Base-by-base conservation (phyloP, 1,284 basidiomycete species). In the Cryptococcus neoformans region DNA sequence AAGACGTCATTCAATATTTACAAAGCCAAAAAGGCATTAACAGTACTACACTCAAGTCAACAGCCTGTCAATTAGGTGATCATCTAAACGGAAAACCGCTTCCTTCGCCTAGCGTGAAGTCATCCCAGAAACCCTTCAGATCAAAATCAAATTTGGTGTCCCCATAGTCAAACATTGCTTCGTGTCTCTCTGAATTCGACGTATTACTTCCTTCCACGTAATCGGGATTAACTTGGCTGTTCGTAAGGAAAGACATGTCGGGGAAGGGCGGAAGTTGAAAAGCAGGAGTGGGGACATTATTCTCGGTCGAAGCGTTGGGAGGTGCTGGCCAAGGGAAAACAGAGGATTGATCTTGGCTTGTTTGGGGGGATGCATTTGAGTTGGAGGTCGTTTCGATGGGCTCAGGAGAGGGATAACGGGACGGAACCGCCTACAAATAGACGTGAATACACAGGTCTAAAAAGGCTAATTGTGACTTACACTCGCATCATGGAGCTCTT, bases 81-180 rank as follows among this genome's bases (percentile, higher is more conserved):
- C 44, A 67, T 42, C 64, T 65, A 61, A 75, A 75, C 8, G 72
- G 72, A 55, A 75, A 74, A 4, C 71, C 72, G 35, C 71, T 68
- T 10, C 59, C 63, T 59, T 74, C 72, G 1, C 70, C 73, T 4
- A 74, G 53, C 11, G 69, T 70, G 58, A 74, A 75, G 60, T 75
- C 73, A 39, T 74, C 73, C 68, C 69, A 75, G 54, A 75, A 75
- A 0, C 72, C 73, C 35, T 74, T 69, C 10, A 75, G 57, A 45
- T 75, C 73, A 56, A 75, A 74, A 36, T 70, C 68, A 54, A 73
- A 62, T 58, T 75, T 69, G 11, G 60, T 59, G 40, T 68, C 68
- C 45, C 68, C 66, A 42, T 47, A 47, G 17, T 74, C 70, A 39
- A 74, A 73, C 37, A 74, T 49, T 1, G 54, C 57, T 8, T 62